Conservation (phyloP, 371 early-diverging fungal genomes). For the Rhizopus sp. region DNA sequence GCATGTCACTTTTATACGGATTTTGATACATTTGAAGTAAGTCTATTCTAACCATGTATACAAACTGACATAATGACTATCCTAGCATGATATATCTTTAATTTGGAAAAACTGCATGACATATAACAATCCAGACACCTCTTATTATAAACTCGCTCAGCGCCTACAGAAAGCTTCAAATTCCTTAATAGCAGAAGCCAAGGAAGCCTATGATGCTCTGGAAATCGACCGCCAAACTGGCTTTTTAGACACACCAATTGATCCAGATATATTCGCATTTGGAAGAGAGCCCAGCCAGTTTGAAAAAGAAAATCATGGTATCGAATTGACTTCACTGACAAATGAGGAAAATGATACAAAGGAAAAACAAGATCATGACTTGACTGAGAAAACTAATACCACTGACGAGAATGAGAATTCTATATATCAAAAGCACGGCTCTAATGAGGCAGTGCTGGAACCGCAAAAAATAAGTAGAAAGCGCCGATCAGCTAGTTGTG, state of each 20-base stretch:
- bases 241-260: slow-evolving; percentile 46
- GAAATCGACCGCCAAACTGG: slow-evolving; percentile 45
- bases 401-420: too few species aligned
- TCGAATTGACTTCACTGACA: too few species aligned
- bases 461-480: too few species aligned
- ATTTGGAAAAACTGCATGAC: slow-evolving; percentile 77
- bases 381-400: too few species aligned
- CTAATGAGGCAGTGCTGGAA: too few species aligned
- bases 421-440: too few species aligned
- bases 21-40: slow-evolving; percentile 49
- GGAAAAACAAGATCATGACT: too few species aligned
- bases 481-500: too few species aligned
- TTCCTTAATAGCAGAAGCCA: slow-evolving; percentile 41
- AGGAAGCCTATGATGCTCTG: slow-evolving; percentile 39
- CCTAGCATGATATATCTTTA: slow-evolving; percentile 64
- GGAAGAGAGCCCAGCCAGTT: slow-evolving; percentile 4
- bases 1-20: slow-evolving; percentile 36
- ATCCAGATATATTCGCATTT: slow-evolving; percentile 59
- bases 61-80: background rate
- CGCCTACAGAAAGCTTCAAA: slow-evolving; percentile 41
- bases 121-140: slow-evolving; percentile 77
- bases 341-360: too few species aligned
- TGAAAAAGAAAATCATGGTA: too few species aligned
- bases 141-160: slow-evolving; percentile 71
- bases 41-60: background rate